Conservation (phyloP, 1,284 basidiomycete species). For the Schizophyllum amplum region DNA sequence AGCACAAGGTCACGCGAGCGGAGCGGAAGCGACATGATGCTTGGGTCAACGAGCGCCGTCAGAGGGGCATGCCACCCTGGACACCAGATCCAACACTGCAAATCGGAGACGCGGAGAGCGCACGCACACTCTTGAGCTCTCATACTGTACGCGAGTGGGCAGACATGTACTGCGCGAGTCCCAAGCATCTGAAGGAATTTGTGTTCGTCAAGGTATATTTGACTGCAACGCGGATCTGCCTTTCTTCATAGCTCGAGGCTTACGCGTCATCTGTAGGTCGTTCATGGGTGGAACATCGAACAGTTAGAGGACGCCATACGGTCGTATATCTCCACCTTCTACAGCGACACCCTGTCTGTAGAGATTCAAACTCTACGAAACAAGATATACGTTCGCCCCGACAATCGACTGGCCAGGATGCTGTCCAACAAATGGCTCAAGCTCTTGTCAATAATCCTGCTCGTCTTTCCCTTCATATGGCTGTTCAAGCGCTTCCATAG, state of each 20-base stretch:
- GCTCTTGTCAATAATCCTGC: constrained; percentile 50
- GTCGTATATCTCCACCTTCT: constrained; percentile 43
- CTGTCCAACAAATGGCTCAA: constrained; percentile 61
- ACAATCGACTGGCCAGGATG: constrained; percentile 50
- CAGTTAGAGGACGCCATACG: constrained; percentile 46
- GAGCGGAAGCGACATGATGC: constrained; percentile 22
- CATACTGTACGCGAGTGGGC: constrained; percentile 64
- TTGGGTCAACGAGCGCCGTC: constrained; percentile 28
- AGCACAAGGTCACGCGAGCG: constrained; percentile 20
- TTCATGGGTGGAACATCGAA: constrained; percentile 56
- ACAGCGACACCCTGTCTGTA: constrained; percentile 43
- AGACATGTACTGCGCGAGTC: constrained; percentile 60
- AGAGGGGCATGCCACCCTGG: constrained; percentile 39
- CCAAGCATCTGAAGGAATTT: constrained; percentile 62
- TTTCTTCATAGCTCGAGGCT: neutral
- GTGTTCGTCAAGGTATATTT: constrained; percentile 44
- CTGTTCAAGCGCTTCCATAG: constrained; percentile 55
- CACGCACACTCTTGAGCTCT: constrained; percentile 31
- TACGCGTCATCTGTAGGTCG: constrained; percentile 26
- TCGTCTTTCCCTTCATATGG: constrained; percentile 71
- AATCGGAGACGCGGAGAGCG: neutral
- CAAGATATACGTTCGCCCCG: constrained; percentile 50
- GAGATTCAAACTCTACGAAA: constrained; percentile 34
- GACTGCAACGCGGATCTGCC: neutral
- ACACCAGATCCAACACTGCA: constrained; percentile 11